Percentiles rank a stretch among this genome's conserved stretches.
phyloP scores from a whole-genome alignment of 805 yeast genomes.

The Schwanniomyces yamadae region DNA sequence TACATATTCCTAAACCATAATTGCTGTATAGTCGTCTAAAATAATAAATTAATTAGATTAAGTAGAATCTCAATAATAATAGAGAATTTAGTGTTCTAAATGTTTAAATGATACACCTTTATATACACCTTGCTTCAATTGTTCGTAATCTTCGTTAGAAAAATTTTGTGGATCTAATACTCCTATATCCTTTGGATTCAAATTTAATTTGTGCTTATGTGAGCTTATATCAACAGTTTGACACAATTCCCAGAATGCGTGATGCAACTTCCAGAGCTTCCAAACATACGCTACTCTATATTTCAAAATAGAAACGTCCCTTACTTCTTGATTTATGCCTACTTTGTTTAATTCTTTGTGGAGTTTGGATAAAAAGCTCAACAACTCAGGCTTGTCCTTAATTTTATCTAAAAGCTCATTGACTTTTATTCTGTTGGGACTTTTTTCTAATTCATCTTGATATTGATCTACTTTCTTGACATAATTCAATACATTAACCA shows the following conservation, averaged over 20 bases:
- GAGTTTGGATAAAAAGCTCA: conserved; percentile 29
- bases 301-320: conserved; percentile 12
- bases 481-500: conserved; percentile 22
- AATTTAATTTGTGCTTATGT: conserved; percentile 27
- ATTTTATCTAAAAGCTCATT: conserved; percentile 22
- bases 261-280: conserved; percentile 27
- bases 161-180: conserved; percentile 40
- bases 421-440: conserved; percentile 22
- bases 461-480: conserved; percentile 28
- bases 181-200: conserved; percentile 28
- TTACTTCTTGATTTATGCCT: conserved; percentile 22
- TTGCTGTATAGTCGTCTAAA: neutral
- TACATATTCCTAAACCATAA: conserved; percentile 86
- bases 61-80: neutral
- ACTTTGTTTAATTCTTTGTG: conserved; percentile 29
- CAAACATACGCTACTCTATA: conserved; percentile 19
- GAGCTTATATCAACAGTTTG: conserved; percentile 27
- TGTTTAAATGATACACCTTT: conserved; percentile 21
- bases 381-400: conserved; percentile 25
- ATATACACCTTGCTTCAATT: conserved; percentile 27
- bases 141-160: conserved; percentile 20
- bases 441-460: conserved; percentile 19
- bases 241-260: conserved; percentile 39
- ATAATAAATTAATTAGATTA: neutral
- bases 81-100: conserved; percentile 8